Evolutionary conservation across 768 basidiomycete species (phyloP).

Genomic region (Paxillus ammoniavirescens): DNA sequence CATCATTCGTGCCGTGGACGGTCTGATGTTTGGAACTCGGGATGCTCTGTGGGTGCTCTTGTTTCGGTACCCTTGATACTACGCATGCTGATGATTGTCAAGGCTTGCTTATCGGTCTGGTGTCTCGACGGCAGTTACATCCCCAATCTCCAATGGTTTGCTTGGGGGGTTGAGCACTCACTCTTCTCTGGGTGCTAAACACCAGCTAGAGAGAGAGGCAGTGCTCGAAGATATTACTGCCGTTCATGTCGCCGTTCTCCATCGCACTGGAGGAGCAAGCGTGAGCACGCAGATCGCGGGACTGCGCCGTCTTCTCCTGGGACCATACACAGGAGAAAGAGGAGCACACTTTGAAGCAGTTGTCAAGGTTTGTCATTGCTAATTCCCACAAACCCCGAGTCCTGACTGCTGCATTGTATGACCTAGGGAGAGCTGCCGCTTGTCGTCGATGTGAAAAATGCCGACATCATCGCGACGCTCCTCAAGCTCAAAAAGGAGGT

Average conservation of each 20-base stretch:
- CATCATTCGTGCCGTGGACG: constrained; percentile 63
- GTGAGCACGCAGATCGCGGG: constrained; percentile 64
- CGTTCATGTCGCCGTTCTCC: constrained; percentile 54
- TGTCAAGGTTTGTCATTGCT: constrained; percentile 29
- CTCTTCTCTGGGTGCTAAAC: constrained; percentile 56
- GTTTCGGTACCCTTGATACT: not conserved
- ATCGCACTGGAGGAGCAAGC: constrained; percentile 34
- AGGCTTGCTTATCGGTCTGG: constrained; percentile 75
- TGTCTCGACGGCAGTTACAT: constrained; percentile 65
- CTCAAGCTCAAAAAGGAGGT: constrained; percentile 58
- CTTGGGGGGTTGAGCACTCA: constrained; percentile 61
- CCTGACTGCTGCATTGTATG: constrained; percentile 5
- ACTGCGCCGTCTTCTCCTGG: constrained; percentile 47
- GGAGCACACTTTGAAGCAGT: constrained; percentile 37
- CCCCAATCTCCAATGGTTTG: constrained; percentile 56
- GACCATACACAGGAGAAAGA: constrained; percentile 22
- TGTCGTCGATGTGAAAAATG: constrained; percentile 65
- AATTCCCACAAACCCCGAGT: not conserved
- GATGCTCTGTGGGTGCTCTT: constrained; percentile 43
- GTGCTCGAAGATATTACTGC: constrained; percentile 66
- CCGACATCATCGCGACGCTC: constrained; percentile 74
- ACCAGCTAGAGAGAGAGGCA: constrained; percentile 60
- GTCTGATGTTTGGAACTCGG: constrained; percentile 52
- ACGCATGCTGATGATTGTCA: constrained; percentile 7
- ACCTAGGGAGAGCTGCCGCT: constrained; percentile 57